Conservation (phyloP, 2,329 filamentous ascomycete genomes). For the Didymella segeticola region DNA sequence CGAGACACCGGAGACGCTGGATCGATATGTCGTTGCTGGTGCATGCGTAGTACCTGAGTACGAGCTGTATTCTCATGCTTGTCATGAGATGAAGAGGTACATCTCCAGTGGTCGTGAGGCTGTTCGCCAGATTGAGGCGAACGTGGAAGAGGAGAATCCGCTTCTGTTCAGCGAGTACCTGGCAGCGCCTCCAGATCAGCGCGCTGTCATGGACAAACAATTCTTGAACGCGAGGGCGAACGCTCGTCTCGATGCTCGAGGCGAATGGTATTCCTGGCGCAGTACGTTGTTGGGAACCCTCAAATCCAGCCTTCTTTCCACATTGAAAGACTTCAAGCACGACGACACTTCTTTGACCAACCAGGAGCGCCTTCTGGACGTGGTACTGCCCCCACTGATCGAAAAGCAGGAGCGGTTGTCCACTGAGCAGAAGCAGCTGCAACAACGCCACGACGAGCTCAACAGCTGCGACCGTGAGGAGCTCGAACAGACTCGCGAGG, state of each 20-base stretch:
- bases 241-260: constrained; percentile 87
- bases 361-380: constrained; percentile 72
- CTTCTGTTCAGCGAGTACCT: constrained; percentile 92
- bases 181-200: constrained; percentile 81
- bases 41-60: constrained; percentile 92
- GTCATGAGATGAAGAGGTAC: constrained; percentile 94
- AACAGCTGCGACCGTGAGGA: constrained; percentile 83
- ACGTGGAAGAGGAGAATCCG: constrained; percentile 89
- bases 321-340: constrained; percentile 75
- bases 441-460: constrained; percentile 74
- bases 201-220: constrained; percentile 89
- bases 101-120: constrained; percentile 91
- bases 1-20: constrained; percentile 64
- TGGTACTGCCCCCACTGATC: constrained; percentile 69
- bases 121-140: constrained; percentile 87
- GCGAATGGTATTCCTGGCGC: constrained; percentile 98
- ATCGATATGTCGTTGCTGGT: constrained; percentile 83
- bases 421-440: constrained; percentile 70
- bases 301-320: constrained; percentile 78
- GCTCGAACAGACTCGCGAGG: constrained; percentile 73
- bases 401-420: constrained; percentile 68
- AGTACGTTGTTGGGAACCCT: constrained; percentile 85
- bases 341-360: constrained; percentile 73
- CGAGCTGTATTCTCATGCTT: constrained; percentile 93
- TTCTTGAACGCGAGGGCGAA: constrained; percentile 98